Evolutionary conservation across 2,329 filamentous ascomycete species (phyloP).

Genomic region (Coniochaeta ligniaria): DNA sequence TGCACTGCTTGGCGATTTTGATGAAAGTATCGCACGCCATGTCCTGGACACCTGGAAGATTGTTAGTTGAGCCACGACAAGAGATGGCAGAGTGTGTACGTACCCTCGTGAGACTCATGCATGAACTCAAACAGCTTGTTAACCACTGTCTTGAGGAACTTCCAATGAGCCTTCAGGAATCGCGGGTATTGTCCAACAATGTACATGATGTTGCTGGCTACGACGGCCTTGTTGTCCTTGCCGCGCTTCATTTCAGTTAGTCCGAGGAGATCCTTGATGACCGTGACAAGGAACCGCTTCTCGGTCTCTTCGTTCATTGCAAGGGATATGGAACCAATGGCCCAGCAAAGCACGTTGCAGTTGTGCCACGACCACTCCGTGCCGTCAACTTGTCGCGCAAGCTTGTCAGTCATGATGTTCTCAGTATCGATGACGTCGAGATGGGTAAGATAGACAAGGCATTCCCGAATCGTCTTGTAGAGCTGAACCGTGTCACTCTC

Average conservation of each 20-base stretch:
- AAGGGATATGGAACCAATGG: conserved; percentile 95
- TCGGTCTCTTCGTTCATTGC: conserved; percentile 99
- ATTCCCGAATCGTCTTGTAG: conserved; percentile 98
- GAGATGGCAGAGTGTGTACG: conserved; percentile 16
- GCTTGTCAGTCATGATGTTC: conserved; percentile 98
- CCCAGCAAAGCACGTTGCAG: conserved; percentile 99
- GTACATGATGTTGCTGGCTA: conserved; percentile 99
- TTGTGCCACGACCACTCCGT: conserved; percentile 99
- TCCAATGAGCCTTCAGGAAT: conserved; percentile 98
- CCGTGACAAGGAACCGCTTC: conserved; percentile 95
- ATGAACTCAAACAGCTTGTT: conserved; percentile 99
- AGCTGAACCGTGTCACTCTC: conserved; percentile 98
- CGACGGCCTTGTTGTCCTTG: conserved; percentile 98
- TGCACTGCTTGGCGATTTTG: conserved; percentile 98
- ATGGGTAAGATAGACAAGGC: conserved; percentile 93
- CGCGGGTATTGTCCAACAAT: conserved; percentile 98
- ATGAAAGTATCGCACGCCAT: conserved; percentile 99
- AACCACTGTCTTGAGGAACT: conserved; percentile 98
- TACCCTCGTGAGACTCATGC: conserved; percentile 97
- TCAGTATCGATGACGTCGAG: conserved; percentile 96
- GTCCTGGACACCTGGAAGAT: conserved; percentile 73
- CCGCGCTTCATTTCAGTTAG: conserved; percentile 98
- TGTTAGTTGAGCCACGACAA: not conserved
- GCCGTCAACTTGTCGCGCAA: conserved; percentile 90
- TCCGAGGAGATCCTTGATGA: conserved; percentile 95